phyloP scores from a whole-genome alignment of 1,284 basidiomycete genomes.

The Marasmius sp. region DNA sequence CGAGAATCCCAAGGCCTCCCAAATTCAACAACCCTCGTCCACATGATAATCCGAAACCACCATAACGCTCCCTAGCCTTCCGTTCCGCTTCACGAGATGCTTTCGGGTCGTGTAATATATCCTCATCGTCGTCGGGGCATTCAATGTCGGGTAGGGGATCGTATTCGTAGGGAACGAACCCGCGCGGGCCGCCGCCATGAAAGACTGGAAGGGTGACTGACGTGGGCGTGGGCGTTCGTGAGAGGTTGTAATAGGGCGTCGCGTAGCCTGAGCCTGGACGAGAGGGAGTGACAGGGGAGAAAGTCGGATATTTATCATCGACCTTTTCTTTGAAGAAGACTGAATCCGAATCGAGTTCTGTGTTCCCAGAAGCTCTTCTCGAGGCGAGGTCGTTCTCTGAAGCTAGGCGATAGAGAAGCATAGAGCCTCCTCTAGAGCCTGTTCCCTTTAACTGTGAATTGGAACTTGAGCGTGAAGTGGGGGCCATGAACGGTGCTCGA shows the following conservation, averaged over 20 bases:
- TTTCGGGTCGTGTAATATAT: conserved; percentile 58
- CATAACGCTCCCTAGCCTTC: conserved; percentile 14
- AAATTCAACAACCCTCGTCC: neutral
- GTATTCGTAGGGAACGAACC: conserved; percentile 65
- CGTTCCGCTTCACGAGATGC: conserved; percentile 27
- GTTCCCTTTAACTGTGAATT: no score
- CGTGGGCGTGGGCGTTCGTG: neutral
- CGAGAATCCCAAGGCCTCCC: neutral
- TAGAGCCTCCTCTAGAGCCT: neutral
- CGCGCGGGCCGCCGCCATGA: conserved; percentile 27
- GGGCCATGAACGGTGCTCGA: no score
- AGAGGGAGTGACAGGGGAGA: neutral
- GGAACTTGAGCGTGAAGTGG: no score
- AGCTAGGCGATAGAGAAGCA: neutral
- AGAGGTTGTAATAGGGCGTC: neutral
- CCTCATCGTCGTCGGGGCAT: conserved; percentile 55
- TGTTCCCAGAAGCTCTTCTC: neutral
- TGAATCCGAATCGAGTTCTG: neutral
- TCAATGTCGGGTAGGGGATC: conserved; percentile 54
- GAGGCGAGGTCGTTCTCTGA: neutral
- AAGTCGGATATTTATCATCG: neutral
- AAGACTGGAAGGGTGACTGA: neutral
- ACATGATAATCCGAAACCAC: neutral
- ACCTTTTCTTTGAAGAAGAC: neutral
- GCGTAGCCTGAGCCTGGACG: neutral